phyloP scores from a whole-genome alignment of 169 alveolate genomes.

The Hepatocystis sp. region DNA sequence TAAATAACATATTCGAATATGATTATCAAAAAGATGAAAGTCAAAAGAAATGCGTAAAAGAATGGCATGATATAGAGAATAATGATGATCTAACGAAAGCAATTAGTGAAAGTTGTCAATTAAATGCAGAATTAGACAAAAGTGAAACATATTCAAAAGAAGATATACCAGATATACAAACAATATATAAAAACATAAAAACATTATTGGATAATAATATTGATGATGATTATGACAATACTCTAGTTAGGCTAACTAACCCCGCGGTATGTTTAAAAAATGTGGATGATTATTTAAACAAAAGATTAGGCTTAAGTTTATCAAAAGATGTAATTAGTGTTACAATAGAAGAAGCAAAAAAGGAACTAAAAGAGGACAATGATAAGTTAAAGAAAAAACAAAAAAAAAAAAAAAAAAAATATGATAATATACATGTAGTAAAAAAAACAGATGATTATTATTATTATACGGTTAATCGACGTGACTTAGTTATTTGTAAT shows the following conservation, averaged over 20 bases:
- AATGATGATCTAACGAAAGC: no score
- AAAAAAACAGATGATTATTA: slow-evolving; percentile 10
- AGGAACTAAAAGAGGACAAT: background rate
- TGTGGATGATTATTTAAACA: slow-evolving; percentile 37
- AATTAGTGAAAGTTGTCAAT: no score
- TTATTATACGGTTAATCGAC: background rate
- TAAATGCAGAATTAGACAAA: no score
- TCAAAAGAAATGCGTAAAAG: no score
- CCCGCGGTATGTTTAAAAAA: slow-evolving; percentile 63
- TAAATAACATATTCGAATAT: no score
- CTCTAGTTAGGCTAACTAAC: slow-evolving; percentile 23
- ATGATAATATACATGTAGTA: slow-evolving; percentile 32
- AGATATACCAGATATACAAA: no score
- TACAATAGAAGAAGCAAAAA: background rate
- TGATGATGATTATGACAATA: background rate
- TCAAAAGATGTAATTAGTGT: background rate
- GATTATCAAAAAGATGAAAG: no score
- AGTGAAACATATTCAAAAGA: no score
- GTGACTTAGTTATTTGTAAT: no score
- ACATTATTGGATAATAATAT: slow-evolving; percentile 10
- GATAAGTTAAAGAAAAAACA: no score
- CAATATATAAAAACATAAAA: slow-evolving; percentile 22
- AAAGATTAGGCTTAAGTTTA: slow-evolving; percentile 29
- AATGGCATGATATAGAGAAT: no score
- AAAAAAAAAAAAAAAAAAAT: slow-evolving; percentile 19